Percentiles rank a stretch among this genome's conserved stretches.
Evolutionary conservation across 73 alveolate genomes (phyloP).

Genomic region (Paramecium sexaurelia): DNA sequence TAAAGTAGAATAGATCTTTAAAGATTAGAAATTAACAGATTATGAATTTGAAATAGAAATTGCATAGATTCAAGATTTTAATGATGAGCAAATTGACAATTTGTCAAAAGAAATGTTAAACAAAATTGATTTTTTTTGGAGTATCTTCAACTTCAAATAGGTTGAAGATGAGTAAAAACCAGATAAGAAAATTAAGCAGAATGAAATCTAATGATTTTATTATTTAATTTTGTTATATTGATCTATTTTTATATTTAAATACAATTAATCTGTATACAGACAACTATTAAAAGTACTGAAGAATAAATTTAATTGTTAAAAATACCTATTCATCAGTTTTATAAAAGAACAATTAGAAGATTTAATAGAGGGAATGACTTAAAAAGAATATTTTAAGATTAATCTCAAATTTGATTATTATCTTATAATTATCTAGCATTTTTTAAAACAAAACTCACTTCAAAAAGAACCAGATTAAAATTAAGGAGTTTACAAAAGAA

Average conservation of each 20-base stretch:
- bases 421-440: neutral
- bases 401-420: neutral
- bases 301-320: neutral
- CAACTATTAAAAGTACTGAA: neutral
- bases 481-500: neutral
- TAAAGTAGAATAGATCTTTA: neutral
- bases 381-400: neutral
- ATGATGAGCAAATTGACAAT: neutral
- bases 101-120: neutral
- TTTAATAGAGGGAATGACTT: neutral
- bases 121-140: neutral
- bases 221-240: neutral
- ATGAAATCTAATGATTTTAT: neutral
- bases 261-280: neutral
- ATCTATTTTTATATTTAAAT: neutral
- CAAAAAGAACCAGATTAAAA: no score
- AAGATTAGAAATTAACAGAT: neutral
- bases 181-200: neutral
- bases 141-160: neutral
- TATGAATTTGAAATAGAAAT: slow-evolving; percentile 8
- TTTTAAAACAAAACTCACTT: no score
- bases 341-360: neutral
- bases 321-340: neutral
- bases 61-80: neutral
- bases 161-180: neutral